A percentile compares a stretch with the other conserved stretches of the same genome.
Evolutionary conservation across 176 grass and related monocot genomes (phyloP).

Genomic region (Puya raimondii): DNA sequence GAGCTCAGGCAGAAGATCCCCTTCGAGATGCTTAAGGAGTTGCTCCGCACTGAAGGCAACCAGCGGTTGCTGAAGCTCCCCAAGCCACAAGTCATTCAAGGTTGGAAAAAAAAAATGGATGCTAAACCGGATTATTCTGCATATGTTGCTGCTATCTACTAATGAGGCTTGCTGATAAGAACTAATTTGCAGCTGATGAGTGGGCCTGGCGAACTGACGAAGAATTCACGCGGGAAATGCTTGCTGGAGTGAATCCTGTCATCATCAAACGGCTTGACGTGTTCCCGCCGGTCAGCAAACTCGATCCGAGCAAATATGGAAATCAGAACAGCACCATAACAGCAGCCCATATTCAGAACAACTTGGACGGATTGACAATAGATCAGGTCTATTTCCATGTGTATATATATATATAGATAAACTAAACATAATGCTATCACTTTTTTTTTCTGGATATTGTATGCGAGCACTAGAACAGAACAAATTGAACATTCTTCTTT

Average conservation of each 20-base stretch:
- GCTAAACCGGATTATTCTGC: not conserved
- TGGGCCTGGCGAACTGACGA: conserved; percentile 71
- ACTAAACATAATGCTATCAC: too few species aligned
- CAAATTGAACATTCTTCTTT: too few species aligned
- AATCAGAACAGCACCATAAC: conserved; percentile 77
- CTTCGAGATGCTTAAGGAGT: conserved; percentile 44
- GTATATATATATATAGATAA: too few species aligned
- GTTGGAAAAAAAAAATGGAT: conserved; percentile 5
- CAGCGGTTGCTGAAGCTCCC: conserved; percentile 42
- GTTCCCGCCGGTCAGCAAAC: conserved; percentile 65
- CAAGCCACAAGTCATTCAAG: conserved; percentile 44
- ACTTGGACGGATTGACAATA: conserved; percentile 46
- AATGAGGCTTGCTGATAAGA: not conserved
- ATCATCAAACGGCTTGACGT: conserved; percentile 53
- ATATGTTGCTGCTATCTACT: not conserved
- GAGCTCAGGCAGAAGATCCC: conserved; percentile 37
- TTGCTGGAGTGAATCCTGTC: conserved; percentile 84
- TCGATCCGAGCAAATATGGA: conserved; percentile 59
- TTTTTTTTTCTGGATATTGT: too few species aligned
- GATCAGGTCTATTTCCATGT: conserved; percentile 22
- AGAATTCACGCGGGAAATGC: conserved; percentile 79
- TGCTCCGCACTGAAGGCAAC: conserved; percentile 33
- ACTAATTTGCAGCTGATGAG: conserved; percentile 26
- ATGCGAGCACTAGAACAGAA: too few species aligned
- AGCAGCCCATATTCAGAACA: conserved; percentile 44